Evolutionary conservation across 331 rosid genomes (phyloP).

Genomic region (Quercus lobata): DNA sequence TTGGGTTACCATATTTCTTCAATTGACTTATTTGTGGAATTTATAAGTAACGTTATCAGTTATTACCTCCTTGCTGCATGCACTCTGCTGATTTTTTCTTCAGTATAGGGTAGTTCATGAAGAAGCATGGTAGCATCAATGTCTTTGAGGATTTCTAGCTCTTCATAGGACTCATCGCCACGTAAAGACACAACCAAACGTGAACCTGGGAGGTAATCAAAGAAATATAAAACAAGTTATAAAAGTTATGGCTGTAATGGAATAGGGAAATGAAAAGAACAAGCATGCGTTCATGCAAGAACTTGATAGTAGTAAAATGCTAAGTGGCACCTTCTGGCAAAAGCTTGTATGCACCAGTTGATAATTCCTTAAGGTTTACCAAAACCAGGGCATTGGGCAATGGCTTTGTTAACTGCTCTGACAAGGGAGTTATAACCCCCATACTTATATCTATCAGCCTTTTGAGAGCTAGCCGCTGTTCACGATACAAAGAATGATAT

Average conservation of each 20-base stretch:
- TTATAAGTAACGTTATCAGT: not conserved
- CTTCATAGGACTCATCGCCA: slow-evolving; percentile 84
- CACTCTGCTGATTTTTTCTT: slow-evolving; percentile 75
- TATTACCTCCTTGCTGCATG: slow-evolving; percentile 92
- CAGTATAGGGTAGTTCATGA: slow-evolving; percentile 71
- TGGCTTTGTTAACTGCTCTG: slow-evolving; percentile 95
- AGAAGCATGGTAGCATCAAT: slow-evolving; percentile 86
- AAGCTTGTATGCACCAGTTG: slow-evolving; percentile 86
- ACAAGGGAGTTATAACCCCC: slow-evolving; percentile 85
- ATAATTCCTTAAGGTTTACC: slow-evolving; percentile 78
- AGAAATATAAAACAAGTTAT: slow-evolving; percentile 8
- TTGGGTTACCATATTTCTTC: not conserved
- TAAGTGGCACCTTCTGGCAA: slow-evolving; percentile 72
- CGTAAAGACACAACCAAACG: slow-evolving; percentile 84
- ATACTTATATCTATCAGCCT: slow-evolving; percentile 84
- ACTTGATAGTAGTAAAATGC: not conserved
- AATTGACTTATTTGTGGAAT: not conserved
- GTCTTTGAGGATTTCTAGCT: slow-evolving; percentile 66
- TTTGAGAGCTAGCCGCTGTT: slow-evolving; percentile 90
- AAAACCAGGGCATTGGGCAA: slow-evolving; percentile 90
- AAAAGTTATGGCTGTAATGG: not conserved
- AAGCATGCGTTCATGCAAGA: slow-evolving; percentile 1
- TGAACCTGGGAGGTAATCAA: slow-evolving; percentile 52
- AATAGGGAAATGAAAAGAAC: not conserved
- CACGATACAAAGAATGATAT: slow-evolving; percentile 15